Percentiles rank a stretch among this genome's conserved stretches.
These are phyloP conservation scores for Pseudohalonectria lignicola DNA, from an alignment of 2,329 filamentous ascomycete species.

Conservation along the genomic window DNA sequence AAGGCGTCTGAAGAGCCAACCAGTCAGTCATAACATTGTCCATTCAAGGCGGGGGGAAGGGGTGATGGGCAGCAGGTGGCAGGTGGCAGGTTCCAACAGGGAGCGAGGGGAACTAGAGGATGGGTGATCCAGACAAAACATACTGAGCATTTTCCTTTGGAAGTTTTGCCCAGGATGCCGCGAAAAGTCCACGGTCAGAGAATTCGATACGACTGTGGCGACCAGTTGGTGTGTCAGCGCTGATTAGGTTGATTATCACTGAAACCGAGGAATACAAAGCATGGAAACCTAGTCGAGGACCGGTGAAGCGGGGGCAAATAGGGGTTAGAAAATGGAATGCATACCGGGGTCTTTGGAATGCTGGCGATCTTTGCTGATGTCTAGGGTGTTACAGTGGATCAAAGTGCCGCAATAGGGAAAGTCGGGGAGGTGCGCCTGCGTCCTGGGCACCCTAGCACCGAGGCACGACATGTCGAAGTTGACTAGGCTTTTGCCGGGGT, in stretches of 20 bases:
- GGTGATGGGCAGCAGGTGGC: neutral
- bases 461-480: slow-evolving; percentile 64
- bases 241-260: neutral
- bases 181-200: slow-evolving; percentile 68
- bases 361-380: slow-evolving; percentile 59
- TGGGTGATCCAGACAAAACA: slow-evolving; percentile 12
- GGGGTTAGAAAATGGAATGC: too few species aligned
- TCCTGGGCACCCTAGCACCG: slow-evolving; percentile 37
- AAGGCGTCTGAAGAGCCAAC: slow-evolving; percentile 46
- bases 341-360: slow-evolving; percentile 38
- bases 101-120: too few species aligned
- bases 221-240: slow-evolving; percentile 10
- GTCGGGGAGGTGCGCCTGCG: slow-evolving; percentile 17
- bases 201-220: slow-evolving; percentile 50
- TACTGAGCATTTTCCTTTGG: slow-evolving; percentile 65
- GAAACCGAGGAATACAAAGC: too few species aligned
- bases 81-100: neutral
- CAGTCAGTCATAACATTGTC: slow-evolving; percentile 6
- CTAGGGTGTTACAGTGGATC: slow-evolving; percentile 65
- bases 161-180: slow-evolving; percentile 67
- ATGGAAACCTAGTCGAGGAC: too few species aligned
- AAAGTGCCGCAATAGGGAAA: slow-evolving; percentile 86
- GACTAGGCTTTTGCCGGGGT: slow-evolving; percentile 65
- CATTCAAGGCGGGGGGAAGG: neutral
- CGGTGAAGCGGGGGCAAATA: too few species aligned